Conservation (phyloP, 345 rosid species). For the Jatropha curcas region DNA sequence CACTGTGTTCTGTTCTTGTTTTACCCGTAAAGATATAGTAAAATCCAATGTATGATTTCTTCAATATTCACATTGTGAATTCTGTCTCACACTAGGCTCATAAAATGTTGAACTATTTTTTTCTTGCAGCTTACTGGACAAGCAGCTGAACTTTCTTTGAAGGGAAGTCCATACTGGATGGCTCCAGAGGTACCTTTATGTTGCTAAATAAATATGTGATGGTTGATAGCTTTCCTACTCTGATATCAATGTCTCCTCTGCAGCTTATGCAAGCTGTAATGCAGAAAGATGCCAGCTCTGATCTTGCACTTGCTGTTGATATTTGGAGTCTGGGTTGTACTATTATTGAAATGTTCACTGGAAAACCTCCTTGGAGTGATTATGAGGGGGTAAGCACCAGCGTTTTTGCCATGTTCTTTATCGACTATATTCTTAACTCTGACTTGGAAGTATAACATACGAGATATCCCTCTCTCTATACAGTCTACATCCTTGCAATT, state of each 20-base stretch:
- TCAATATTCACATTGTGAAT: background rate
- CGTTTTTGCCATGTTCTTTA: slow-evolving; percentile 5
- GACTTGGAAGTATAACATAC: background rate
- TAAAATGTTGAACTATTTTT: background rate
- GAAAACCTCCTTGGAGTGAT: slow-evolving; percentile 98
- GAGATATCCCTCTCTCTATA: background rate
- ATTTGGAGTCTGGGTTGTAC: slow-evolving; percentile 99
- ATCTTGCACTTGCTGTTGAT: slow-evolving; percentile 89
- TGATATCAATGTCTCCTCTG: slow-evolving; percentile 25
- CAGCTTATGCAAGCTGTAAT: slow-evolving; percentile 94
- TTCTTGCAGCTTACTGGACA: slow-evolving; percentile 76
- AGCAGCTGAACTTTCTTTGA: slow-evolving; percentile 83
- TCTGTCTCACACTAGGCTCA: slow-evolving; percentile 9
- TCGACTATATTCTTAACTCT: background rate
- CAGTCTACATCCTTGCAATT: too few relatives aligned
- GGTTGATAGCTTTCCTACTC: slow-evolving; percentile 1
- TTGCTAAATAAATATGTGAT: background rate
- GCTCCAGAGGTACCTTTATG: slow-evolving; percentile 83
- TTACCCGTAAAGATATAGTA: too few relatives aligned
- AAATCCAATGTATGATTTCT: background rate
- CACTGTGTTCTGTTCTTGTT: background rate
- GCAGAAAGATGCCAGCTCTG: slow-evolving; percentile 73
- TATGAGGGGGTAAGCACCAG: slow-evolving; percentile 80
- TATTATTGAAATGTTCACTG: slow-evolving; percentile 91
- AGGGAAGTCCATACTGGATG: slow-evolving; percentile 99